Percentiles rank a stretch among this genome's conserved stretches.
phyloP scores from a whole-genome alignment of 2,329 filamentous ascomycete species.

The Colletotrichum sp. region DNA sequence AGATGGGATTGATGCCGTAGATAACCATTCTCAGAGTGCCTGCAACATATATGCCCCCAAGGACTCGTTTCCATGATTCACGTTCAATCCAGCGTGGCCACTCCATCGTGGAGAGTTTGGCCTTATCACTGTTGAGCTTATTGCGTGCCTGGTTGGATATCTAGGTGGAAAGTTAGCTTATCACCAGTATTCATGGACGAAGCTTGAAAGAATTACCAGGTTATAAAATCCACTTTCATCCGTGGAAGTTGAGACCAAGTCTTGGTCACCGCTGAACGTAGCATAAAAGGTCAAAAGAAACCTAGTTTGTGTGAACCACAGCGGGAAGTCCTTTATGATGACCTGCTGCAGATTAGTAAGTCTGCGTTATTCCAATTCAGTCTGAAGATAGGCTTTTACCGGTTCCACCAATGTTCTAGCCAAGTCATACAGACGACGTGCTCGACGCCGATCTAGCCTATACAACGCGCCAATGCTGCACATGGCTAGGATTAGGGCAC shows the following conservation, averaged over 20 bases:
- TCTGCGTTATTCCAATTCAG: neutral
- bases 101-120: neutral
- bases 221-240: neutral
- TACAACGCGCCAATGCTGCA: neutral
- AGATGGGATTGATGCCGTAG: neutral
- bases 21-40: neutral
- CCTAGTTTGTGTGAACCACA: neutral
- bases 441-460: neutral
- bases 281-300: neutral
- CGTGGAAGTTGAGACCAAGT: neutral
- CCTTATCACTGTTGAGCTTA: neutral
- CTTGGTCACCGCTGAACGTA: neutral
- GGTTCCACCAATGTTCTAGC: neutral
- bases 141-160: neutral
- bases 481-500: neutral
- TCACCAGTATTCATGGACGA: neutral
- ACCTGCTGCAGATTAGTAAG: neutral
- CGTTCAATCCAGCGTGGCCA: neutral
- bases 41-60: neutral
- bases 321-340: neutral
- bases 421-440: neutral
- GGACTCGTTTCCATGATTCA: neutral
- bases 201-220: neutral
- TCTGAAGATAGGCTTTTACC: neutral
- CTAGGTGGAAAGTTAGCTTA: neutral